Percentiles rank a stretch among this genome's conserved stretches.
Conservation (phyloP, 2,329 filamentous ascomycete genomes). For the Cytospora paraplurivora region DNA sequence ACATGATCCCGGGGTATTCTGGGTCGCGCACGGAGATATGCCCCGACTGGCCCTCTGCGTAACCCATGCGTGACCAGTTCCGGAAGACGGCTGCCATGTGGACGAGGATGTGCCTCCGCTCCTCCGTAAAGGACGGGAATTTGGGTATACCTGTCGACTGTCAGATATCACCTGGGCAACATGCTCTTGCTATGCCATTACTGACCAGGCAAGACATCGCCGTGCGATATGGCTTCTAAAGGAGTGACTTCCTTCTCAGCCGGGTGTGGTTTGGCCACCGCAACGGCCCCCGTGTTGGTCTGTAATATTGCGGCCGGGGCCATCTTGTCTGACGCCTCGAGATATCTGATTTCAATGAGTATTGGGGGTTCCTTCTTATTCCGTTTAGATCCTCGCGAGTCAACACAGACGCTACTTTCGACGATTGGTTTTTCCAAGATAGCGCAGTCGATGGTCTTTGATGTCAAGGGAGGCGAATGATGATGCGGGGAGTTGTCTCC, state of each 20-base stretch:
- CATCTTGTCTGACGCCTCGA: constrained; percentile 1
- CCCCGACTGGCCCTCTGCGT: constrained; percentile 63
- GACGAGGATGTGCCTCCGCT: constrained; percentile 64
- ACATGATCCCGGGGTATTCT: constrained; percentile 62
- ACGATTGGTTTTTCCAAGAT: too few species aligned
- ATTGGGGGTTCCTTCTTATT: too few species aligned
- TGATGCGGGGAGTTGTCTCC: neutral
- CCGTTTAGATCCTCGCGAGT: neutral
- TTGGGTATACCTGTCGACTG: constrained; percentile 44
- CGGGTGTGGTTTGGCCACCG: constrained; percentile 20
- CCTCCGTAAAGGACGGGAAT: constrained; percentile 42
- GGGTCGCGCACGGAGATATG: constrained; percentile 71
- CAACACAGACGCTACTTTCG: neutral
- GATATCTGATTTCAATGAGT: too few species aligned
- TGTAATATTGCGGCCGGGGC: constrained; percentile 23
- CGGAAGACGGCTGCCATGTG: constrained; percentile 72
- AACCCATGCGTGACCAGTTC: constrained; percentile 64
- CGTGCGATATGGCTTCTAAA: constrained; percentile 36
- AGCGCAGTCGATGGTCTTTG: neutral
- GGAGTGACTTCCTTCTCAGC: constrained; percentile 32
- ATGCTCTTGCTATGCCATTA: neutral
- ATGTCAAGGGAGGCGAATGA: neutral
- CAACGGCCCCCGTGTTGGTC: constrained; percentile 1
- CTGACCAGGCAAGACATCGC: constrained; percentile 34
- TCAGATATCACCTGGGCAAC: neutral